phyloP scores from a whole-genome alignment of 2,329 filamentous ascomycete genomes.

The Diaporthe sp. region DNA sequence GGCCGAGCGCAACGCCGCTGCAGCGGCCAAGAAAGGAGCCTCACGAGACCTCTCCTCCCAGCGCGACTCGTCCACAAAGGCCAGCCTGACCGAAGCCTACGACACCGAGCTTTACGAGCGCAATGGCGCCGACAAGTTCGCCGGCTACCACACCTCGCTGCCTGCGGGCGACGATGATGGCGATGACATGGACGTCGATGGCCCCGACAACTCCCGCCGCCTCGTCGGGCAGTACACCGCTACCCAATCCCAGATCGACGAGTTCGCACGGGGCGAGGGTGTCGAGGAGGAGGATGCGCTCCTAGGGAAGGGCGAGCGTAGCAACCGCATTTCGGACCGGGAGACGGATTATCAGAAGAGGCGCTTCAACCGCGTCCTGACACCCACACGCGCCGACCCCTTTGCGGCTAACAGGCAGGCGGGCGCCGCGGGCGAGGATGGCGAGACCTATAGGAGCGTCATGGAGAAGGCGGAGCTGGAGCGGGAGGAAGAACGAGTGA shows the following conservation, averaged over 20 bases:
- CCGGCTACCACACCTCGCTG: conserved; percentile 92
- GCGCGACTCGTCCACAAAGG: conserved; percentile 89
- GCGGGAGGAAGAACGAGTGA: conserved; percentile 91
- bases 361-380: conserved; percentile 88
- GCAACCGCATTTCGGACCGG: conserved; percentile 89
- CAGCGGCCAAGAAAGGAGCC: conserved; percentile 84
- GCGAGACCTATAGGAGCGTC: conserved; percentile 85
- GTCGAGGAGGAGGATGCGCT: conserved; percentile 95
- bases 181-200: conserved; percentile 83
- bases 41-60: conserved; percentile 82
- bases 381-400: conserved; percentile 87
- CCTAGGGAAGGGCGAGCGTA: conserved; percentile 85
- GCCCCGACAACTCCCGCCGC: conserved; percentile 79
- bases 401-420: conserved; percentile 83
- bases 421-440: conserved; percentile 65
- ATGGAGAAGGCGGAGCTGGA: conserved; percentile 94
- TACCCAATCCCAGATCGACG: conserved; percentile 90
- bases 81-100: conserved; percentile 89
- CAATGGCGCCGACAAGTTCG: conserved; percentile 83
- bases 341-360: conserved; percentile 99
- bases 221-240: conserved; percentile 97
- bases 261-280: conserved; percentile 87
- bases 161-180: conserved; percentile 84
- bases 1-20: conserved; percentile 89
- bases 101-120: conserved; percentile 90